phyloP scores from a whole-genome alignment of 75 land plant genomes.

The Selaginella moellendorffii region DNA sequence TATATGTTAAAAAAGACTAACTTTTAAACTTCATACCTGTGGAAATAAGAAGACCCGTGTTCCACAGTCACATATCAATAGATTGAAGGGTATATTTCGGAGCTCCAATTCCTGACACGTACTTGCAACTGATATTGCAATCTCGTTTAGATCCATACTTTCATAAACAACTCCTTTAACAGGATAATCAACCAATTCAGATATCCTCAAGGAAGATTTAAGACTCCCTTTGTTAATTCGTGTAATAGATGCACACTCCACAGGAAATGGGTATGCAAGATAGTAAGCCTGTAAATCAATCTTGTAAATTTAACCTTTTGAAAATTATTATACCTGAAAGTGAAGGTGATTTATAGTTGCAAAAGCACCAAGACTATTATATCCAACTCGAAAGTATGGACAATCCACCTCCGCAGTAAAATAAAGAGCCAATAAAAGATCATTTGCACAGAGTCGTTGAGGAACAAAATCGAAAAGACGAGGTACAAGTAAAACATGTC shows the following conservation, averaged over 20 bases:
- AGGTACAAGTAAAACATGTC: background rate
- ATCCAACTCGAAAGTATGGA: background rate
- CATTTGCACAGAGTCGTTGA: background rate
- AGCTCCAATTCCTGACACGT: background rate
- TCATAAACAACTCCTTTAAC: background rate
- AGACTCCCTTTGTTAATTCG: background rate
- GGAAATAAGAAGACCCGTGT: too few species aligned
- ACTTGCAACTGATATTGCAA: background rate
- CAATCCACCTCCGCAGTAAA: background rate
- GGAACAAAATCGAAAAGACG: background rate
- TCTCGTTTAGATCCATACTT: background rate
- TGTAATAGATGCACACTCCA: background rate
- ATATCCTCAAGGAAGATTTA: background rate
- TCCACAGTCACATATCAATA: too few species aligned
- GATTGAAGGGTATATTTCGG: background rate
- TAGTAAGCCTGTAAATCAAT: background rate
- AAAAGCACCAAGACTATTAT: background rate
- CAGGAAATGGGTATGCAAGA: background rate
- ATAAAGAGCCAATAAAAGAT: background rate
- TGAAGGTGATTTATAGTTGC: background rate
- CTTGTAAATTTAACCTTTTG: background rate
- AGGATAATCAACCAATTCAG: background rate
- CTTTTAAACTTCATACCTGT: too few species aligned
- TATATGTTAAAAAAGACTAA: too few species aligned
- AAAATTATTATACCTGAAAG: background rate